Base-by-base conservation (phyloP, 2,329 filamentous ascomycete species). In the Venturia nashicola region DNA sequence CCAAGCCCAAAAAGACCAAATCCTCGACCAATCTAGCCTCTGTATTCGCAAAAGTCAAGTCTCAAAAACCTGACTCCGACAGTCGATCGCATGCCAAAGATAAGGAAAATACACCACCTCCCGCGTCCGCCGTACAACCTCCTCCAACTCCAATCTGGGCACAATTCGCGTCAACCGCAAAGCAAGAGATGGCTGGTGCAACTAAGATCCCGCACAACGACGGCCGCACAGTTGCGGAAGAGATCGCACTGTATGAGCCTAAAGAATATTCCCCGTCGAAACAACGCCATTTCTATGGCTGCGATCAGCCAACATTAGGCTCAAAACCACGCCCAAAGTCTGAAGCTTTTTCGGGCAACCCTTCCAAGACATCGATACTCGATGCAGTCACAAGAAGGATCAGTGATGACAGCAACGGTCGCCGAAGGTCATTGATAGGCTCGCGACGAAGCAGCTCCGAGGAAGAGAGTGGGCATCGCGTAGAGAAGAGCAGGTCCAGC, bases 11-110 rank as follows among this genome's bases (percentile, higher is more conserved):
- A 74, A 95, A 93, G 78, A 83, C 83, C 44, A 96, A 93, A 74
- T 96, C 92, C 0, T 83, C 89, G 3, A 89, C 89, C 40, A 95
- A 91, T 72, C 80, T 97, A n/a, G 85, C 85, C 0, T 85, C 82
- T 5, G 82, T 97, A 63, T 82, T 96, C 61, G 86, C 85, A 64
- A 86, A 88, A 64, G 85, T 86, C 65, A 91, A 88, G 72, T 91
- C 90, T 11, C 81, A 86, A 62, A 90, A 86, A 70, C 77, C 81
- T 63, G 76, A 76, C 42, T 82, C 84, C 14, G 82, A 84, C 7
- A 78, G 80, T 62, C 74, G 78, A 32, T 79, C 77, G 46, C 74
- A 76, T 48, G 75, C 74, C 36, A 87, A 83, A 70, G 87, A 93
- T 73, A 96, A 96, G 75, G 91, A 96, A 75, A 96, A 96, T 72